Evolutionary conservation across 331 rosid species (phyloP), one percentile per base, ranked within the genome.

Genomic region (Malus hybrid): DNA sequence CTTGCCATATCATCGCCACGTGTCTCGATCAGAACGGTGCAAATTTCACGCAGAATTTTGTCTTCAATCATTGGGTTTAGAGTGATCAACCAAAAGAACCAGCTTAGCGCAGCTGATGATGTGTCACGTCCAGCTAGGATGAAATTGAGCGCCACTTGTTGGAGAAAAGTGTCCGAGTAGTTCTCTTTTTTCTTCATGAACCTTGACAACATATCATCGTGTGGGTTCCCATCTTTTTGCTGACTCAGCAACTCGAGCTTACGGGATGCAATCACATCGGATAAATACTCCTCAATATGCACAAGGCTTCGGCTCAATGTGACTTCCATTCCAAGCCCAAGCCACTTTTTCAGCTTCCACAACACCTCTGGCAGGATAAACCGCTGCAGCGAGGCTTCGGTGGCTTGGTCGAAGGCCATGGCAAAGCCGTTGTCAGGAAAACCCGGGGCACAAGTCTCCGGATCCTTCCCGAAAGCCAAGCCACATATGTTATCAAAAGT

Each of bases 401-500:
- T 93, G 86, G 98, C 98, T 54, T 84, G 79, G 20, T 93, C 97
- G 1, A 93, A 93, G 27, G 98, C 97, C 11, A 77, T 71, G 0
- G 98, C 85, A 36, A 93, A 93, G 33, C 70, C 27, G 6, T 93
- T 93, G 1, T 84, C 88, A 0, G 97, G 96, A 2, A 88, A 68
- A 5, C 84, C 93, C 0, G 64, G 36, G 0, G 83, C 87, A 12
- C 93, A 87, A 2, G 98, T 93, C 31, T 89, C 72, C 0, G 98
- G 96, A 31, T 91, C 98, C 11, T 79, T 73, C 0, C 98, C 96
- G 9, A 93, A 93, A 59, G 98, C 90, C 87, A 93, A 83, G 28
- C 98, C 98, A 34, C 98, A 93, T 1, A 93, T 93, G 19, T 93
- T 93, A 6, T 93, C 98, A 2, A 93, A 93, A 1, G 98, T 89